Conservation (phyloP, 192 early-diverging fungal species). For the Polychytrium aggregatum region DNA sequence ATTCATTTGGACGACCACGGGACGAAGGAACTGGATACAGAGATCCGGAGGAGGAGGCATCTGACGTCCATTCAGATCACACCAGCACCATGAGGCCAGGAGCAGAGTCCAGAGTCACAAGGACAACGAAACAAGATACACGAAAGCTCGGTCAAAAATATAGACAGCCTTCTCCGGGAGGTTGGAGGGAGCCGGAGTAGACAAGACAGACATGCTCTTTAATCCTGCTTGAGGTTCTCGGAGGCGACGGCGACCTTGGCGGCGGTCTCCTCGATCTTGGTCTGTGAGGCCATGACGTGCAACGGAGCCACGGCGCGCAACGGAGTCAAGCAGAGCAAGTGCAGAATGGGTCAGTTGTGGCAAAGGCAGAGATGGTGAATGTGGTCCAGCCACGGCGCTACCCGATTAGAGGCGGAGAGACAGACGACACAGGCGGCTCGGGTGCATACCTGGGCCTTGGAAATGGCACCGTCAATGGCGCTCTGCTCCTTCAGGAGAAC, state of each 20-base stretch:
- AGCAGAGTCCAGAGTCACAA: too few species aligned
- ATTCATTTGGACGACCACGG: too few species aligned
- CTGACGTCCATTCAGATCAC: too few species aligned
- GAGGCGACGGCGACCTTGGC: not conserved
- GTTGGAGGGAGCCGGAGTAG: too few species aligned
- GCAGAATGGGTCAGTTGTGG: not conserved
- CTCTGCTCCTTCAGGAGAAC: constrained; percentile 44
- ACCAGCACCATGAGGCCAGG: too few species aligned
- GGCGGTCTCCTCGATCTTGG: constrained; percentile 2
- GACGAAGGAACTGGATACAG: too few species aligned
- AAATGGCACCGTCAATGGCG: constrained; percentile 28
- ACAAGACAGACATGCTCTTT: too few species aligned
- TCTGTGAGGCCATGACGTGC: not conserved
- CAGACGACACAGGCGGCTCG: not conserved
- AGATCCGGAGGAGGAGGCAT: too few species aligned
- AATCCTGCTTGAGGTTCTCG: constrained; percentile 7
- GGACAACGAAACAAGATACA: too few species aligned
- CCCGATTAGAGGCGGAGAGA: not conserved
- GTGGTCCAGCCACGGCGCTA: not conserved
- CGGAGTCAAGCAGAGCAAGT: not conserved
- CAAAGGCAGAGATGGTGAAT: not conserved
- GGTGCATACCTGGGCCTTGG: constrained; percentile 21
- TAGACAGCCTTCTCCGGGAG: too few species aligned
- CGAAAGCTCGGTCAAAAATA: too few species aligned
- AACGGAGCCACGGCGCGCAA: not conserved